These are phyloP conservation scores for Raffaelea arxii DNA, from an alignment of 2,329 filamentous ascomycete genomes.

Conservation along the genomic window DNA sequence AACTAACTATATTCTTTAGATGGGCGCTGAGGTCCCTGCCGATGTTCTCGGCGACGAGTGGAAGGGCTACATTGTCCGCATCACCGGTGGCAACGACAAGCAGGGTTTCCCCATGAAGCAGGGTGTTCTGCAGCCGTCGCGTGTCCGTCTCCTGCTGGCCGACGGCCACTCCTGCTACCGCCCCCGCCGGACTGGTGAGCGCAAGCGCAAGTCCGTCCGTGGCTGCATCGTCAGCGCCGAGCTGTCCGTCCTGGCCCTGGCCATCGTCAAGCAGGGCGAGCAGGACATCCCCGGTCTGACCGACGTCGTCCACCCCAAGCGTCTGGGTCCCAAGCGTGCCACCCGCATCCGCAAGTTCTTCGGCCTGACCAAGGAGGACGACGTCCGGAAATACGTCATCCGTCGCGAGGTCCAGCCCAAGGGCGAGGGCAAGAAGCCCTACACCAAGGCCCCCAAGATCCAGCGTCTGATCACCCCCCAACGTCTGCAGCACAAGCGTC, in stretches of 20 bases:
- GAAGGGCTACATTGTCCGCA: conserved; percentile 99
- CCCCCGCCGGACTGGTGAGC: conserved; percentile 92
- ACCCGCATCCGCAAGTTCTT: conserved; percentile 99
- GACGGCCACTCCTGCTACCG: conserved; percentile 99
- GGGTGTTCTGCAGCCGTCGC: conserved; percentile 97
- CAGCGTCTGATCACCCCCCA: conserved; percentile 99
- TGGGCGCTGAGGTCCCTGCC: conserved; percentile 85
- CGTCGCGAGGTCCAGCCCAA: conserved; percentile 96
- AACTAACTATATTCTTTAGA: conserved; percentile 33
- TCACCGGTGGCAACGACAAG: conserved; percentile 99
- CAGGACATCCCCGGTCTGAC: conserved; percentile 89
- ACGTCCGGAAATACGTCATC: conserved; percentile 99
- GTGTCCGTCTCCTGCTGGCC: conserved; percentile 92
- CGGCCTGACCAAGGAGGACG: conserved; percentile 99
- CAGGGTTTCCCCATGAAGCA: conserved; percentile 99
- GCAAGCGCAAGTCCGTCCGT: conserved; percentile 98
- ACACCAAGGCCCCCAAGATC: conserved; percentile 99
- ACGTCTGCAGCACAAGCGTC: conserved; percentile 99
- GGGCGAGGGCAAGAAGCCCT: conserved; percentile 93
- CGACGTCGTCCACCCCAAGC: conserved; percentile 97
- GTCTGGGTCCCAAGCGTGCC: conserved; percentile 97
- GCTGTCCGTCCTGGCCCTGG: conserved; percentile 86
- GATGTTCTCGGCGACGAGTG: conserved; percentile 98
- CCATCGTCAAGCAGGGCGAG: conserved; percentile 97
- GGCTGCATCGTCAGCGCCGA: conserved; percentile 98